Evolutionary conservation across 805 yeast species (phyloP), one percentile per base, ranked within the genome.

Genomic region (Pichia membranifaciens): DNA sequence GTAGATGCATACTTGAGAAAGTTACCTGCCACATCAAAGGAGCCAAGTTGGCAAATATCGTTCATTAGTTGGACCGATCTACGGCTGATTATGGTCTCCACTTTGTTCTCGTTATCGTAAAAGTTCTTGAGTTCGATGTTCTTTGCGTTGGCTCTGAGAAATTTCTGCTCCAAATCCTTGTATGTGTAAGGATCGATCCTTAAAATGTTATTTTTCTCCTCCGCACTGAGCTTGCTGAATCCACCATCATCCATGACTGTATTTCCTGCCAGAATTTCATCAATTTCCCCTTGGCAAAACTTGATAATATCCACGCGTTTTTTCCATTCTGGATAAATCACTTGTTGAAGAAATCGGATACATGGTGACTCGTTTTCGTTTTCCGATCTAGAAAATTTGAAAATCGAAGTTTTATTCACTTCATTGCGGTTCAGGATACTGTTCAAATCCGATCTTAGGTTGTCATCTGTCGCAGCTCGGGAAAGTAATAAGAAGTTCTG

Each of bases 131-230:
- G 44, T 5, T 52, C 52, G n/a, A 59, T 56, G 43, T 65, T 64
- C 15, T 61, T 58, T 2, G 21, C 41, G 38, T 60, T 66, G 38
- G 61, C 62, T 4, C 53, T 48, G 16, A 65, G 65, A 16, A 61
- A 58, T 17, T 59, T 58, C 7, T 62, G 63, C 20, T 61, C 51
- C 6, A 61, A 36, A 39, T 74, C 75, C 43, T 71, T 66, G 10
- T 67, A 63, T 3, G 75, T 76, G 53, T 78, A 78, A 1, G 83
- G 82, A 54, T 78, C 81, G 5, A 73, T 53, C 25, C 77, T 64
- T 62, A 37, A 60, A 52, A 51, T 43, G 29, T 51, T 52, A 52
- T 48, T 57, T 29, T 50, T 50, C 40, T 46, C 61, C 38, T 49
- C 62, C 13, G 39, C 56, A 44, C 25, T 50, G 48, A 48, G 52